Evolutionary conservation across 78 protist species (phyloP), one percentile per base, ranked within the genome.

Genomic region (Emiliania huxleyi): DNA sequence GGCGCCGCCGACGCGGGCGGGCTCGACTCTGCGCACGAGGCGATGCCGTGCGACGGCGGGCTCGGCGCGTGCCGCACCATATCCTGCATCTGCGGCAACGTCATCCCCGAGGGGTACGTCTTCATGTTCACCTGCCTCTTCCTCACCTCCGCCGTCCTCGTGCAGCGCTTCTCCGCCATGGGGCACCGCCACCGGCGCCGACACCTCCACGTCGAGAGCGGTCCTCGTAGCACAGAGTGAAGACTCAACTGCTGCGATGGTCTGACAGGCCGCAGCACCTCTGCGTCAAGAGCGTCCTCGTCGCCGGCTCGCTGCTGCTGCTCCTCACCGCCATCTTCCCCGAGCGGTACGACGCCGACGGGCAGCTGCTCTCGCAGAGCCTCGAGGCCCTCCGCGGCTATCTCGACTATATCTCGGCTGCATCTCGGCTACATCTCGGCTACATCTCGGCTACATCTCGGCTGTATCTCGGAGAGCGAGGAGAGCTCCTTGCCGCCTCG

Each of bases 51-150:
- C 62, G 62, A 52, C 62, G 62, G 62, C 62, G 48, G 48, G 48
- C 85, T 77, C 4, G 44, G 85, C 85, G 18, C 1, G 46, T 77
- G 85, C 48, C 85, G 85, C n/a, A 77, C 85, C n/a, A 77, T 77
- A 0, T 40, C 48, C 18, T 77, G 85, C 48, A 77, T 77, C 33
- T 77, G 85, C 85, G 85, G 85, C 85, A 73, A 73, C 43, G 26
- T 77, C 35, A 40, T 40, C 23, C 29, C 44, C 48, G 85, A 77
- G 15, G 85, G 85, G 18, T 77, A 77, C 85, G 85, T 77, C 48
- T 77, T 77, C 85, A 77, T 77, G 85, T 77, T 77, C 85, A 22
- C 35, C 46, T 40, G 22, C 22, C 85, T 77, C 48, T 8, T 21
- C 2, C n/a, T 77, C 33, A 77, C 85, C 15, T 77, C 85, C 35